Conservation (phyloP, 2,329 filamentous ascomycete species). For the Aspergillus terreus region DNA sequence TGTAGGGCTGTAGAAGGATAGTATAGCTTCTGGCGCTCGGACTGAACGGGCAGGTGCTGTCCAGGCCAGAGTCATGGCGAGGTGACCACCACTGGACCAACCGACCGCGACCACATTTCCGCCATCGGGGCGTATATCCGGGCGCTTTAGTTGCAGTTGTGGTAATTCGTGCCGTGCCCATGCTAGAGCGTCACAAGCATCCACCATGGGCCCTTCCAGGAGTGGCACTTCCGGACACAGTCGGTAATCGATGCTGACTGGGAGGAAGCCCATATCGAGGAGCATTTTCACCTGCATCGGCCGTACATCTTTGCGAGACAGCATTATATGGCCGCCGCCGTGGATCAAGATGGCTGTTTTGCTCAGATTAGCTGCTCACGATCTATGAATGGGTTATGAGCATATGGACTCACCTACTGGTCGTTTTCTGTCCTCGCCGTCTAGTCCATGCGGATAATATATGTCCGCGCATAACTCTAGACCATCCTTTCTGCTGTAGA, state of each 20-base stretch:
- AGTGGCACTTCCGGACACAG: constrained; percentile 47
- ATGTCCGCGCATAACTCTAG: not conserved
- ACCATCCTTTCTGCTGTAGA: not conserved
- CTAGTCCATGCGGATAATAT: not conserved
- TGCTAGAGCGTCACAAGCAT: constrained; percentile 4
- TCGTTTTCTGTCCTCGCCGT: too few species aligned
- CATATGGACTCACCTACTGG: too few species aligned
- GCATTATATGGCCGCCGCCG: constrained; percentile 12
- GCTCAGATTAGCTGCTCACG: too few species aligned
- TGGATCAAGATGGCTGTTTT: constrained; percentile 17
- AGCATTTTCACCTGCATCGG: constrained; percentile 35
- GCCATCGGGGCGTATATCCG: constrained; percentile 8
- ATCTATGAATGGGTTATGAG: too few species aligned
- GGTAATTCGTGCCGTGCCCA: constrained; percentile 38
- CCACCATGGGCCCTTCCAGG: constrained; percentile 36
- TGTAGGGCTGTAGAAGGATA: too few species aligned
- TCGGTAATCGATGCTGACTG: constrained; percentile 50
- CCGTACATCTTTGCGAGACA: constrained; percentile 9
- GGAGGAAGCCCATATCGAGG: constrained; percentile 40
- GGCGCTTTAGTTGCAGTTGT: constrained; percentile 3
- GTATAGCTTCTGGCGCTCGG: too few species aligned
- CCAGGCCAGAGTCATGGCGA: constrained; percentile 28
- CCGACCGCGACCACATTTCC: constrained; percentile 41
- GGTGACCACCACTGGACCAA: constrained; percentile 48
- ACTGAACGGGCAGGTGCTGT: too few species aligned